Percentiles rank a stretch among this genome's conserved stretches.
These are phyloP conservation scores for Apiospora aurea DNA, from an alignment of 2,329 filamentous ascomycete species.

Conservation along the genomic window DNA sequence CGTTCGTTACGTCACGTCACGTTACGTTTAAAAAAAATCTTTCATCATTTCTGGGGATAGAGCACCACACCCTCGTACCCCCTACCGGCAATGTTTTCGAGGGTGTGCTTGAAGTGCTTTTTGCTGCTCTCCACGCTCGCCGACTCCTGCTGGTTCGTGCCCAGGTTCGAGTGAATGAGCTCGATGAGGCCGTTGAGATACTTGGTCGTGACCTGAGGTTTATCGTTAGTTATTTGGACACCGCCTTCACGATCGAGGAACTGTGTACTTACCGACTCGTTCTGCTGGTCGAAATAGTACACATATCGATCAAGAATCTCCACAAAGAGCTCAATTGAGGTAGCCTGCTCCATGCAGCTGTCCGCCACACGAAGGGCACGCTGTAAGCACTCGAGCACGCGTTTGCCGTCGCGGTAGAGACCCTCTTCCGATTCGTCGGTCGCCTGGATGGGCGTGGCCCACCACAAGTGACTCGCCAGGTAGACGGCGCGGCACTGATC, in stretches of 20 bases:
- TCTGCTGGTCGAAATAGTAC: constrained; percentile 99
- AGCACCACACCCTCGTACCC: constrained; percentile 93
- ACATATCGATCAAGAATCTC: constrained; percentile 98
- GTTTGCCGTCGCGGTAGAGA: constrained; percentile 95
- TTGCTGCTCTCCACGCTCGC: constrained; percentile 86
- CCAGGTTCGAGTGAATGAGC: constrained; percentile 95
- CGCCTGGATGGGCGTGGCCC: constrained; percentile 84
- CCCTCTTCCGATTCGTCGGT: constrained; percentile 79
- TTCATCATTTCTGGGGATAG: constrained; percentile 58
- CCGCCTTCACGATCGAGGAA: neutral
- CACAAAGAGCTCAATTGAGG: constrained; percentile 97
- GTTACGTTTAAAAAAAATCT: no score
- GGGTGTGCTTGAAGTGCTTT: constrained; percentile 91
- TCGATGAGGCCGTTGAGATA: constrained; percentile 98
- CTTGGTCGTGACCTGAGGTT: constrained; percentile 79
- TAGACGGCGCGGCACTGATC: constrained; percentile 98
- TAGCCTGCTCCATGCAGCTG: constrained; percentile 97
- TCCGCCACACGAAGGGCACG: constrained; percentile 94
- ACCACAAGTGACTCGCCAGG: constrained; percentile 96
- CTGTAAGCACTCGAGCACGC: constrained; percentile 94
- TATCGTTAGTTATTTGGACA: constrained; percentile 21
- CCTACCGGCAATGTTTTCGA: constrained; percentile 90
- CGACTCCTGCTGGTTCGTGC: constrained; percentile 82
- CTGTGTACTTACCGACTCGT: constrained; percentile 76
- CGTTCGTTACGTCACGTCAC: no score